phyloP scores from a whole-genome alignment of 495 filamentous ascomycete genomes.

The Letharia columbiana region DNA sequence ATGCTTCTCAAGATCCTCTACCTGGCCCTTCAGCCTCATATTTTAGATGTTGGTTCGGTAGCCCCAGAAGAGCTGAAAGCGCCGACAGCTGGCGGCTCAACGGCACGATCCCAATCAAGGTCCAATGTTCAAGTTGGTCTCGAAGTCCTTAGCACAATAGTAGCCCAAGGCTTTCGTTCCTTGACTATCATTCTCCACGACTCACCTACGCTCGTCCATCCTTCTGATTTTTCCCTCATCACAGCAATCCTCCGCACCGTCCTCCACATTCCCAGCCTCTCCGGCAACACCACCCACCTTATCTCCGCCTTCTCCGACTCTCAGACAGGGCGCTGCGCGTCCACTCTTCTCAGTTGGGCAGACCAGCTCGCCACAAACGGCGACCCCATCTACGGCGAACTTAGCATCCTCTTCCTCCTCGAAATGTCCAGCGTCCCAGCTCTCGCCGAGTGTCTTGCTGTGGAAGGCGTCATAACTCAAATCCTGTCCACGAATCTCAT shows the following conservation, averaged over 20 bases:
- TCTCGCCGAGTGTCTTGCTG: conserved; percentile 81
- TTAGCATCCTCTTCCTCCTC: conserved; percentile 77
- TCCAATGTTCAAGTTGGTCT: conserved; percentile 46
- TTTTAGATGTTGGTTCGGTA: conserved; percentile 11
- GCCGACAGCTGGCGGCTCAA: conserved; percentile 25
- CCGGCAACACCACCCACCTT: conserved; percentile 51
- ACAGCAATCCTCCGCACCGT: conserved; percentile 82
- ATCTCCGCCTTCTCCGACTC: conserved; percentile 55
- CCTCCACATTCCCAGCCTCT: conserved; percentile 61
- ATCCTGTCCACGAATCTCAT: conserved; percentile 70
- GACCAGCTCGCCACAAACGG: conserved; percentile 63
- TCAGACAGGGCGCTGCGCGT: conserved; percentile 65
- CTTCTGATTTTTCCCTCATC: conserved; percentile 73
- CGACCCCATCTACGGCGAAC: conserved; percentile 91
- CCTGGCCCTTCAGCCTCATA: conserved; percentile 62
- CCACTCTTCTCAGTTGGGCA: conserved; percentile 88
- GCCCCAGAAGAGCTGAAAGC: conserved; percentile 2
- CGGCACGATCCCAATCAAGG: conserved; percentile 20
- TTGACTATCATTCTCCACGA: conserved; percentile 67
- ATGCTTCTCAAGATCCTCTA: conserved; percentile 77
- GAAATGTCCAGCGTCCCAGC: conserved; percentile 74
- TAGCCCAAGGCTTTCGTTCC: conserved; percentile 73
- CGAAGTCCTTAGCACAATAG: conserved; percentile 64
- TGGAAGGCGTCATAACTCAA: conserved; percentile 69
- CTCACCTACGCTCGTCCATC: conserved; percentile 42